Conservation (phyloP, 2,329 filamentous ascomycete species). For the Aspergillus luchuensis region DNA sequence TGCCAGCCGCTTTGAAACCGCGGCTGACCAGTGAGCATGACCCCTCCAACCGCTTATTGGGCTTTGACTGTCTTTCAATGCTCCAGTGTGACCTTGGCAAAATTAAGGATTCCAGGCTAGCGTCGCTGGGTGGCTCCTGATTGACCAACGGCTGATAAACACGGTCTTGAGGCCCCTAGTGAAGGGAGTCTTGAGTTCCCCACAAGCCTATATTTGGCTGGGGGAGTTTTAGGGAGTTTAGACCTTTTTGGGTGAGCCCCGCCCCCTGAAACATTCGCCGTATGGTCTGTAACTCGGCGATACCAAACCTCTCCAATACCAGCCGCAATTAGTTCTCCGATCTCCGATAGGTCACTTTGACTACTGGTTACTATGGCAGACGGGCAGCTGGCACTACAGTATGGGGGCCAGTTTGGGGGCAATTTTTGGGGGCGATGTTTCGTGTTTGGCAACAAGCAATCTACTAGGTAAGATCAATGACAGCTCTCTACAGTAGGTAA, state of each 20-base stretch:
- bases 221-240: neutral
- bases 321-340: neutral
- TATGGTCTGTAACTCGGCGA: neutral
- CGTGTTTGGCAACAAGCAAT: neutral
- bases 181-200: conserved; percentile 7
- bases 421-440: neutral
- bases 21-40: conserved; percentile 12
- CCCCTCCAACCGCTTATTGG: conserved; percentile 3
- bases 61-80: neutral
- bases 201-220: conserved; percentile 28
- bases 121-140: conserved; percentile 13
- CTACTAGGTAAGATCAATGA: neutral
- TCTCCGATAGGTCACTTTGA: neutral
- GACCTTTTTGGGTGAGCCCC: conserved; percentile 15
- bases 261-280: conserved; percentile 22
- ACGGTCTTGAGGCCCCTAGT: conserved; percentile 14
- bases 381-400: neutral
- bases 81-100: conserved; percentile 16
- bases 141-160: conserved; percentile 23
- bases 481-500: neutral
- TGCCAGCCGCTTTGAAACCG: conserved; percentile 16
- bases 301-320: neutral
- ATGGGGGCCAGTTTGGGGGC: neutral
- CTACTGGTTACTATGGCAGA: neutral
- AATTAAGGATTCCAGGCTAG: conserved; percentile 22